Conservation (phyloP, 345 rosid species). For the Syzygium aromaticum region DNA sequence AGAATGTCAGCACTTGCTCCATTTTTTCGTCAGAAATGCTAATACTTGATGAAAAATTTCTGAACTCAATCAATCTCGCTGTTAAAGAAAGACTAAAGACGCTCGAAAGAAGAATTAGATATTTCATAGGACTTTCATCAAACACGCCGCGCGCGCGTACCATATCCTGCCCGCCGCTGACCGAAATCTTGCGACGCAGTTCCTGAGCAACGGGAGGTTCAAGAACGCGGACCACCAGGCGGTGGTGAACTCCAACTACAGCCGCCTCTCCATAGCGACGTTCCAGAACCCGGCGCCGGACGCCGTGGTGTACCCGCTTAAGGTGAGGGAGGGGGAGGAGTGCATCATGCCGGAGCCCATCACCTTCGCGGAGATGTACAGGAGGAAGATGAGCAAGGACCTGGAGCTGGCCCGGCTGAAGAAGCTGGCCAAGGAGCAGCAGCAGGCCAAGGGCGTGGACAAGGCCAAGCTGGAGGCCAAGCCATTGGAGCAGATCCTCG, state of each 20-base stretch:
- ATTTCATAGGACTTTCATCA: background rate
- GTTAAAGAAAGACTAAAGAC: background rate
- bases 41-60: background rate
- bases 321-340: slow-evolving; percentile 67
- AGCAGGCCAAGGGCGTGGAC: slow-evolving; percentile 11
- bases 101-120: background rate
- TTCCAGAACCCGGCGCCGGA: slow-evolving; percentile 85
- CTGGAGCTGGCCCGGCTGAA: slow-evolving; percentile 64
- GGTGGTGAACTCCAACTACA: slow-evolving; percentile 71
- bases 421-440: slow-evolving; percentile 59
- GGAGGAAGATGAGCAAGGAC: slow-evolving; percentile 81
- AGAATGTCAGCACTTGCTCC: background rate
- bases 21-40: background rate
- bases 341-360: slow-evolving; percentile 54
- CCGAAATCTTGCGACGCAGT: slow-evolving; percentile 20
- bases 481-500: slow-evolving; percentile 49
- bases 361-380: slow-evolving; percentile 71
- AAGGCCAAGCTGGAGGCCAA: slow-evolving; percentile 25
- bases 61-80: background rate
- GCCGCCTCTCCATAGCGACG: slow-evolving; percentile 74
- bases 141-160: background rate
- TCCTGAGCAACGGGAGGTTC: slow-evolving; percentile 76
- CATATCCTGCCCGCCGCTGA: background rate
- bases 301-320: slow-evolving; percentile 60
- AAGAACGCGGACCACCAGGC: slow-evolving; percentile 88